These are phyloP conservation scores for Alloascoidea hylecoeti DNA, from an alignment of 805 yeast genomes.

Conservation along the genomic window DNA sequence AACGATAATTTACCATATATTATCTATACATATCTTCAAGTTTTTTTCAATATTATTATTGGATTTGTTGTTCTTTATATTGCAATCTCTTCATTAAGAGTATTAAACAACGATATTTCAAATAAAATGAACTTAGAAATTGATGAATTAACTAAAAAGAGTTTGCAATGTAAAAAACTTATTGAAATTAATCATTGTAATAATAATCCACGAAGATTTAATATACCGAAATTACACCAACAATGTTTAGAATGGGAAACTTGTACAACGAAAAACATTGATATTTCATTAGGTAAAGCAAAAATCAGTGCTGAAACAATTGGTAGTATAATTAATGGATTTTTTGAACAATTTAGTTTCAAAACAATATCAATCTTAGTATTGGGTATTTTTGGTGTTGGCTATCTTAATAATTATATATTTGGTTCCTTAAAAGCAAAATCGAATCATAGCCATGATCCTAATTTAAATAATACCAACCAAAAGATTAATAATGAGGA, in stretches of 20 bases:
- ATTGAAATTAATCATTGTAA: neutral
- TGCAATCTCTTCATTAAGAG: neutral
- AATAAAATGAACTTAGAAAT: neutral
- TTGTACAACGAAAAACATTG: neutral
- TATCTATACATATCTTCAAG: neutral
- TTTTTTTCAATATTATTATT: neutral
- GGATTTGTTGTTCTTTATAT: neutral
- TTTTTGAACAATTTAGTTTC: neutral
- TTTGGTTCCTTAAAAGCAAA: neutral
- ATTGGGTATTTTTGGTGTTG: neutral
- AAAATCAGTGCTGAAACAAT: neutral
- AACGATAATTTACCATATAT: conserved; percentile 1
- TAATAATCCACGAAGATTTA: neutral
- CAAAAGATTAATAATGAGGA: no score
- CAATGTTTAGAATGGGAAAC: neutral
- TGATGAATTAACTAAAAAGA: neutral
- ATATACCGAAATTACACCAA: neutral
- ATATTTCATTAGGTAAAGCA: neutral
- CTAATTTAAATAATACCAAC: no score
- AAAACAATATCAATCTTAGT: neutral
- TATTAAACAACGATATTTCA: neutral
- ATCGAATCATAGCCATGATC: no score
- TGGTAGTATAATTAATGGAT: neutral
- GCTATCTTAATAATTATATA: neutral
- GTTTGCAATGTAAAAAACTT: neutral